phyloP scores from a whole-genome alignment of 768 basidiomycete species.

The Botryobasidium botryosum region DNA sequence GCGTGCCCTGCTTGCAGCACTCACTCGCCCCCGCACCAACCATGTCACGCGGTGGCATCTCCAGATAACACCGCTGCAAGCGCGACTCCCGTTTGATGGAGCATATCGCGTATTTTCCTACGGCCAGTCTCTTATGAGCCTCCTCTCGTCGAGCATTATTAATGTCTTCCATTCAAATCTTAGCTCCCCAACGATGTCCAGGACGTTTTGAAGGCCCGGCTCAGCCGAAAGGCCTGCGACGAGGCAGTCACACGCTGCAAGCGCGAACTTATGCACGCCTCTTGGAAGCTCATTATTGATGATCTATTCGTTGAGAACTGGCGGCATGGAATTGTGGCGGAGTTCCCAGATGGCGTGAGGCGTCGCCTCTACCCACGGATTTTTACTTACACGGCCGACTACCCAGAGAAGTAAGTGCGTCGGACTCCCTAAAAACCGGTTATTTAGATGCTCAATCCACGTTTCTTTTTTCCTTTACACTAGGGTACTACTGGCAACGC shows the following conservation, averaged over 20 bases:
- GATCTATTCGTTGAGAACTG: slow-evolving; percentile 16
- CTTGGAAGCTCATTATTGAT: slow-evolving; percentile 17
- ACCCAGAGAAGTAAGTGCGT: slow-evolving; percentile 25
- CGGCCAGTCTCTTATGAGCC: slow-evolving; percentile 3
- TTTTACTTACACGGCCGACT: slow-evolving; percentile 23
- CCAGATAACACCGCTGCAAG: slow-evolving; percentile 13
- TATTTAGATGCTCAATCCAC: background rate
- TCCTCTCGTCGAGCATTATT: background rate
- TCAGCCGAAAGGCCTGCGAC: background rate
- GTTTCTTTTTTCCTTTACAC: too few relatives aligned
- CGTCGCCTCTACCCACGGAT: slow-evolving; percentile 16
- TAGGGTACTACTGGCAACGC: slow-evolving; percentile 23
- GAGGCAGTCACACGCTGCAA: slow-evolving; percentile 19
- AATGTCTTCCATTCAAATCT: background rate
- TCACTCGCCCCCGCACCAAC: too few relatives aligned
- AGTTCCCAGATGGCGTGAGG: slow-evolving; percentile 5
- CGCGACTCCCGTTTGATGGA: background rate
- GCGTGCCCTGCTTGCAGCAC: too few relatives aligned
- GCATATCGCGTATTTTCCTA: slow-evolving; percentile 4
- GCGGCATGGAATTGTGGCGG: slow-evolving; percentile 16
- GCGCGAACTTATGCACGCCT: slow-evolving; percentile 20
- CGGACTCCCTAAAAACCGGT: too few relatives aligned
- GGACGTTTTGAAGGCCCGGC: slow-evolving; percentile 15
- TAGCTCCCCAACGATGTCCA: slow-evolving; percentile 21
- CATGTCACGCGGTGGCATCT: slow-evolving; percentile 14